Base-by-base conservation (phyloP, 352 stramenopile species). In the Globisporangium lucens region DNA sequence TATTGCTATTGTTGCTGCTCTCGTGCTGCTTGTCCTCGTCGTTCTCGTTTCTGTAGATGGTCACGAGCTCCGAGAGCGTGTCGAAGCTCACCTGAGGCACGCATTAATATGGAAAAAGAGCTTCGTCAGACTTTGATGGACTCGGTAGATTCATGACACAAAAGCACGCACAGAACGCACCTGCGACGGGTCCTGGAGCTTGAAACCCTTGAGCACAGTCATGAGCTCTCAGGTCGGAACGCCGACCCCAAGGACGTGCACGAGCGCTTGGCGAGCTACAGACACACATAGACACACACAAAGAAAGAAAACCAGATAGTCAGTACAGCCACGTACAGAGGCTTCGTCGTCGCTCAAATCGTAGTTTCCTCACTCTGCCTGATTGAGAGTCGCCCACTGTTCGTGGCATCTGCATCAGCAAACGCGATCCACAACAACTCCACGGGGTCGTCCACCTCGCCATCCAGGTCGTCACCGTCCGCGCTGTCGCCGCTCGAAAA, bases 391-490 rank as follows among this genome's bases (percentile, higher is more conserved):
- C 75, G 63, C 0, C 84, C 84, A n/a, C 55, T 72, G 41, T 63
- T 65, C 38, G 75, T 68, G 1, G 46, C 35, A 24, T 91, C 84
- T 0, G 75, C 82, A 22, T 85, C 71, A 5, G 70, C 77, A 64
- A 92, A 94, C 3, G 83, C 78, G 0, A 73, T 82, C 83, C 85
- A 89, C 22, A 91, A 71, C 24, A 93, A 72, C 61, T 87, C 75
- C 58, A 86, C 80, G 0, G 76, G 79, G 35, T 93, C 80, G 64
- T 94, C 86, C 9, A 89, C 73, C 7, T 88, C 77, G 12, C 70
- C 56, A 15, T 73, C 80, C 3, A 80, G 57, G 17, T 80, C 79
- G 62, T 71, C 71, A 20, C 71, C 63, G 27, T 72, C 47, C 15
- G 51, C 70, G 53, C 80, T 77, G 56, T 85, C 82, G 30, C 74